Base-by-base conservation (phyloP, 345 rosid species). In the Eucalyptus erythrocorys region DNA sequence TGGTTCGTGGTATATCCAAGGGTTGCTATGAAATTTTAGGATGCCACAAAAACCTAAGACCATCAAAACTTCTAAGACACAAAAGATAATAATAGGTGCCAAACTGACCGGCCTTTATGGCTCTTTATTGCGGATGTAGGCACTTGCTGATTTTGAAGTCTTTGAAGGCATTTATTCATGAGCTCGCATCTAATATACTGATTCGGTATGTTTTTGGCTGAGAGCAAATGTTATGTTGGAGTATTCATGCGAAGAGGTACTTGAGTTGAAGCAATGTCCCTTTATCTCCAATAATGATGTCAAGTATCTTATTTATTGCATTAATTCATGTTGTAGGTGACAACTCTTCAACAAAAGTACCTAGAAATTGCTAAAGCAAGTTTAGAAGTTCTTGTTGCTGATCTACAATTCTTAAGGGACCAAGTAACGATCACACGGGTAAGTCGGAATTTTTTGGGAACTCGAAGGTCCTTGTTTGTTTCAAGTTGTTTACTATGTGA, bases 151-250 rank as follows among this genome's bases (percentile, higher is more conserved):
- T 93, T 97, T 97, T 94, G 99, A 98, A 92, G 98, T 97, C 68
- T 95, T 99, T 85, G 97, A 98, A 94, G 98, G 99, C 93, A 98
- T 98, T 3, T 59, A 13, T 59, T 59, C 32, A 27, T 0, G 32
- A 27, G 32, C 99, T 90, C 34, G 89, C 88, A 94, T 97, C 86
- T 93, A 94, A 89, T 94, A 96, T 87, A 87, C 91, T 5, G 97
- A 95, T 89, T 95, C 96, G 2, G 97, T 97, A 34, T 97, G 99
- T 92, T 92, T 98, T 89, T 98, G 98, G 99, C 93, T 96, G 47
- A 97, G 98, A 90, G 99, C 99, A 89, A 98, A 98, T 91, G 99
- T 98, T 91, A 98, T 95, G 99, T 93, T 96, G 92, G 99, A 98
- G 92, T 96, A 97, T 92, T 96, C 99, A 87, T 93, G 94, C 48